phyloP scores from a whole-genome alignment of 2,329 filamentous ascomycete species.

The Stemphylium lycopersici region DNA sequence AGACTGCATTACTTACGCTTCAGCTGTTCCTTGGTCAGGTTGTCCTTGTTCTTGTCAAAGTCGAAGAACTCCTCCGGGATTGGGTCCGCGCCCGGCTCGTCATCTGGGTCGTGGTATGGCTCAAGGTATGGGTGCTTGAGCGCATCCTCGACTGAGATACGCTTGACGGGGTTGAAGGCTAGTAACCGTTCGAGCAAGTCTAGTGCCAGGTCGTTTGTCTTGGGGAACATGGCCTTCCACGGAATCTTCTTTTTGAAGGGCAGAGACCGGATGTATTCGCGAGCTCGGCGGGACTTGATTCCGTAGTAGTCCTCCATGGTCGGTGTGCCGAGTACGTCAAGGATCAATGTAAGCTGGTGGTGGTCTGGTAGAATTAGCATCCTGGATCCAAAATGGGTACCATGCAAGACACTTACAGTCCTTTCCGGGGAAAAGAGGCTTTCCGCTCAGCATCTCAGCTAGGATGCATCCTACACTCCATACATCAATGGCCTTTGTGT shows the following conservation, averaged over 20 bases:
- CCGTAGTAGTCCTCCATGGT: slow-evolving; percentile 99
- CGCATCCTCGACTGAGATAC: slow-evolving; percentile 96
- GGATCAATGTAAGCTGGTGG: slow-evolving; percentile 94
- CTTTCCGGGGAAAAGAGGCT: slow-evolving; percentile 97
- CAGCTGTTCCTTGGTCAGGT: slow-evolving; percentile 95
- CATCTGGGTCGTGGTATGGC: slow-evolving; percentile 97
- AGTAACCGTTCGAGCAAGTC: slow-evolving; percentile 94
- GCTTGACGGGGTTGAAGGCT: slow-evolving; percentile 98
- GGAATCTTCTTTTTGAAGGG: slow-evolving; percentile 99
- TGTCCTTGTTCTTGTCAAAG: slow-evolving; percentile 99
- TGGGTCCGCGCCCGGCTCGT: slow-evolving; percentile 93
- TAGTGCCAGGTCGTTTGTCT: slow-evolving; percentile 95
- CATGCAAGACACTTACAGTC: slow-evolving; percentile 71
- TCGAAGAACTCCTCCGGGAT: slow-evolving; percentile 99
- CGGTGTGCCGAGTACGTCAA: slow-evolving; percentile 95
- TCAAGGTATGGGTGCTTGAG: slow-evolving; percentile 97
- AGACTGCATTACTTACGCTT: slow-evolving; percentile 67
- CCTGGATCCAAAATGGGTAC: slow-evolving; percentile 6
- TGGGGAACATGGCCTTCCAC: slow-evolving; percentile 95
- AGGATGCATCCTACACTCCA: slow-evolving; percentile 99
- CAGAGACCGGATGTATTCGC: slow-evolving; percentile 96
- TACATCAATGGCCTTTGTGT: slow-evolving; percentile 98
- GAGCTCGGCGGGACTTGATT: slow-evolving; percentile 95
- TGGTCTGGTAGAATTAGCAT: slow-evolving; percentile 67
- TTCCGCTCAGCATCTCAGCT: slow-evolving; percentile 98